phyloP scores from a whole-genome alignment of 257 asterid species.

The Fraxinus americana region DNA sequence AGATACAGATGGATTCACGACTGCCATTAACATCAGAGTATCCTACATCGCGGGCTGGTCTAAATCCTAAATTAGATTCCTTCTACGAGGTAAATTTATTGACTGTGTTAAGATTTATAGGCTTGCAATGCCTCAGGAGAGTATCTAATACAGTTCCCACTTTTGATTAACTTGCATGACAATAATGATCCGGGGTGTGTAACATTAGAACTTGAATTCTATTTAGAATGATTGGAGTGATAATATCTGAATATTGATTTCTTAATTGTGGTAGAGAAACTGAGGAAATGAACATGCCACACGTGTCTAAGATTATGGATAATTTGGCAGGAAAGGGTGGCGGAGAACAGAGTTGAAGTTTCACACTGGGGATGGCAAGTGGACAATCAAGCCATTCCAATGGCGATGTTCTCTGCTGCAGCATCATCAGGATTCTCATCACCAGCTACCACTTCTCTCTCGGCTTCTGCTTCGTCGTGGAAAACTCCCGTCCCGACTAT shows the following conservation, averaged over 20 bases:
- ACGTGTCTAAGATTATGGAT: background rate
- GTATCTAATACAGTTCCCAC: background rate
- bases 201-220: background rate
- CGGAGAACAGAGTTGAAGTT: background rate
- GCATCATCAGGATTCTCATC: conserved; percentile 13
- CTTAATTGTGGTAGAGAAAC: background rate
- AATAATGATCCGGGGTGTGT: background rate
- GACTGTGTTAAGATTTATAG: background rate
- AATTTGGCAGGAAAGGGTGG: conserved; percentile 28
- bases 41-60: conserved; percentile 15
- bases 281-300: background rate
- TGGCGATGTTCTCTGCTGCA: conserved; percentile 5
- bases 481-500: background rate
- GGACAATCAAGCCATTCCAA: background rate
- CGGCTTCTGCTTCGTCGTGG: conserved; percentile 1
- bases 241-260: background rate
- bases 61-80: conserved; percentile 22
- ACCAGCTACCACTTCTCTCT: background rate
- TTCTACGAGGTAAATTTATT: conserved; percentile 22
- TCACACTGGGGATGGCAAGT: conserved; percentile 14
- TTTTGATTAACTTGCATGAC: background rate
- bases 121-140: background rate
- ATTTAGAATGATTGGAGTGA: no score
- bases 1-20: conserved; percentile 28
- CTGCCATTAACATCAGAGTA: conserved; percentile 18